Conservation (phyloP, 2,329 filamentous ascomycete genomes). For the Anthostomella pinea region DNA sequence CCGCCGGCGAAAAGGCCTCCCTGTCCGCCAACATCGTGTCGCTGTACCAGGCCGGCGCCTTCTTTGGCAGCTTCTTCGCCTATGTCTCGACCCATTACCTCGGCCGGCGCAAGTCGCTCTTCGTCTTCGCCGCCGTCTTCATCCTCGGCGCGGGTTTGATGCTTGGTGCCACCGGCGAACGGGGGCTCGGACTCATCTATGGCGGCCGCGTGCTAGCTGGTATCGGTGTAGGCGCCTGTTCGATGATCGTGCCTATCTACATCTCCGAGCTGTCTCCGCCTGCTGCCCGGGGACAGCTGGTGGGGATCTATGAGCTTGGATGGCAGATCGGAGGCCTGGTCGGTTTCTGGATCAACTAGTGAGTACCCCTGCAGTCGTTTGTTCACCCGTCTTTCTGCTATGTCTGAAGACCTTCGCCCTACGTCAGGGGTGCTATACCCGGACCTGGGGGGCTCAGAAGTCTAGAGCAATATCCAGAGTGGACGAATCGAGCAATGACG, state of each 20-base stretch:
- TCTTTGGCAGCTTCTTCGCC: slow-evolving; percentile 73
- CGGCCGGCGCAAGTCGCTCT: slow-evolving; percentile 63
- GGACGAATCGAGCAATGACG: too few relatives aligned
- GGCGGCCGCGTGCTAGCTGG: slow-evolving; percentile 62
- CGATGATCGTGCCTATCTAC: slow-evolving; percentile 62
- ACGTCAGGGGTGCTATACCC: too few relatives aligned
- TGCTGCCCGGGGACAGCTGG: slow-evolving; percentile 60
- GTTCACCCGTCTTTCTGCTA: too few relatives aligned
- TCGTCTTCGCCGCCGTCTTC: slow-evolving; percentile 62
- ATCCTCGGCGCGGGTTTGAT: slow-evolving; percentile 69
- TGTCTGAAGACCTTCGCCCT: too few relatives aligned
- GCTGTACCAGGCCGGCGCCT: slow-evolving; percentile 78
- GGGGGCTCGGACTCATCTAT: slow-evolving; percentile 63
- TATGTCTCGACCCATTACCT: slow-evolving; percentile 65
- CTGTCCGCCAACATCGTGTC: slow-evolving; percentile 75
- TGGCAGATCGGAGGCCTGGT: slow-evolving; percentile 63
- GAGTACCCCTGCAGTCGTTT: too few relatives aligned
- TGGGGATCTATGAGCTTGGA: slow-evolving; percentile 65
- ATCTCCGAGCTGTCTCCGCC: slow-evolving; percentile 60
- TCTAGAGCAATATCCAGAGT: too few relatives aligned
- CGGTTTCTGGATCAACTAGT: slow-evolving; percentile 67
- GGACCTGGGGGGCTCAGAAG: too few relatives aligned
- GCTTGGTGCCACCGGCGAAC: slow-evolving; percentile 60
- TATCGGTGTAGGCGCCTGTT: slow-evolving; percentile 60
- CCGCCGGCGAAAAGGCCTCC: slow-evolving; percentile 47